phyloP scores from a whole-genome alignment of 495 filamentous ascomycete species.

The Podospora bellae-mahoneyi region DNA sequence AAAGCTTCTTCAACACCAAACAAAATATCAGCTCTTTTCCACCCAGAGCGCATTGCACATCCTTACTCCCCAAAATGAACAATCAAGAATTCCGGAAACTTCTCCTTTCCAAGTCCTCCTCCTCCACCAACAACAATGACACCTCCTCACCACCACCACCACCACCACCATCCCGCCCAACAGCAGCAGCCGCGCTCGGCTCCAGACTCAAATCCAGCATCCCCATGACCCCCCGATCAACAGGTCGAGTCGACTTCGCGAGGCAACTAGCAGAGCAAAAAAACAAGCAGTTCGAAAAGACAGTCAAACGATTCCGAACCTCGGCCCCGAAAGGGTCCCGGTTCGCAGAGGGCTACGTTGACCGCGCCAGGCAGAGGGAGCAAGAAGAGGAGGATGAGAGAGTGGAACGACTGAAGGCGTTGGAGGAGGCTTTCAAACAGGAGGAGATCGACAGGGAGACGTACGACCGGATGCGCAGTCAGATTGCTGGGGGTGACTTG shows the following conservation, averaged over 20 bases:
- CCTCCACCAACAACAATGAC: constrained; percentile 37
- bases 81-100: constrained; percentile 93
- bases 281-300: constrained; percentile 48
- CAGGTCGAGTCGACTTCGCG: constrained; percentile 68
- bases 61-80: constrained; percentile 62
- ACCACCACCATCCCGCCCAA: constrained; percentile 29
- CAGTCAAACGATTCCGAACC: constrained; percentile 63
- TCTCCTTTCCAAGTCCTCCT: constrained; percentile 50
- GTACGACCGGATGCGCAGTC: constrained; percentile 66
- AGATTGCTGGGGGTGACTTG: constrained; percentile 82
- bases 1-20: neutral
- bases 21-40: neutral
- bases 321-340: constrained; percentile 82
- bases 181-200: constrained; percentile 47
- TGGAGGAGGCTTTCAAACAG: constrained; percentile 79
- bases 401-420: constrained; percentile 62
- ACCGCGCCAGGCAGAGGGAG: constrained; percentile 64
- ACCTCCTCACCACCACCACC: constrained; percentile 24
- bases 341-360: constrained; percentile 74
- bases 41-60: neutral
- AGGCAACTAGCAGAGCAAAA: constrained; percentile 76
- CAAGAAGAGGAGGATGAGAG: constrained; percentile 60
- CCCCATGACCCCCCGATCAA: constrained; percentile 81
- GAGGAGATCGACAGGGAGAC: constrained; percentile 72
- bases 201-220: constrained; percentile 70